These are phyloP conservation scores for Trichoderma sp. DNA, from an alignment of 2,329 filamentous ascomycete species.

Conservation along the genomic window DNA sequence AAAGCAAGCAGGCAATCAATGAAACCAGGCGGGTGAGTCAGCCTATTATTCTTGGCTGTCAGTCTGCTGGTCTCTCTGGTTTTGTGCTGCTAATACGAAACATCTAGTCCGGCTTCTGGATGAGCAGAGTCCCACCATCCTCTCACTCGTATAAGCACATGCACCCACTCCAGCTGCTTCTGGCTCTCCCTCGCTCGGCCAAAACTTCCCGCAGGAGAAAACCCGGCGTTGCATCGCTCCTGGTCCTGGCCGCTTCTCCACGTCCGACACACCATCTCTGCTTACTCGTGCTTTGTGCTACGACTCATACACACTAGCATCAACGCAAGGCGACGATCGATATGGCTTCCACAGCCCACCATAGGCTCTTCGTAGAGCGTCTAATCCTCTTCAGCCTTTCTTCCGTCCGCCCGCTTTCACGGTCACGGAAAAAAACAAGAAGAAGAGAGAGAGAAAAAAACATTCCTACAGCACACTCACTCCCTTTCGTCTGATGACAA, in stretches of 20 bases:
- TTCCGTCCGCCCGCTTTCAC: neutral
- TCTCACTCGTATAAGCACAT: neutral
- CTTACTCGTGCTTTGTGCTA: neutral
- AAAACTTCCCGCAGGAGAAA: neutral
- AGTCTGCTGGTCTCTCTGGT: neutral
- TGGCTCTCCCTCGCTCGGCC: neutral
- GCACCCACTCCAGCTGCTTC: neutral
- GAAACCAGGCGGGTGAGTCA: neutral
- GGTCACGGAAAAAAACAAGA: neutral
- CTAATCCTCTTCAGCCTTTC: neutral
- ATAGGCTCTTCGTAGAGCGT: neutral
- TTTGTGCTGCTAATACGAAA: no score
- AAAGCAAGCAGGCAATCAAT: neutral
- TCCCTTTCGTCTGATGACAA: neutral
- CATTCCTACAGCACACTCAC: neutral
- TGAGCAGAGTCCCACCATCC: neutral
- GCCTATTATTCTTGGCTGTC: neutral
- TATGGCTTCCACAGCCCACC: neutral
- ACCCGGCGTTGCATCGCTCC: neutral
- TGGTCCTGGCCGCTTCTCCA: neutral
- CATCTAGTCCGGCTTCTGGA: neutral
- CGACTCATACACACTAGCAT: neutral
- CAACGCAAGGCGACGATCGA: neutral
- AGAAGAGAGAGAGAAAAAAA: no score
- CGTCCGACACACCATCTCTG: neutral